Conservation (phyloP, 1,284 basidiomycete genomes). For the Fomitopsis betulina region DNA sequence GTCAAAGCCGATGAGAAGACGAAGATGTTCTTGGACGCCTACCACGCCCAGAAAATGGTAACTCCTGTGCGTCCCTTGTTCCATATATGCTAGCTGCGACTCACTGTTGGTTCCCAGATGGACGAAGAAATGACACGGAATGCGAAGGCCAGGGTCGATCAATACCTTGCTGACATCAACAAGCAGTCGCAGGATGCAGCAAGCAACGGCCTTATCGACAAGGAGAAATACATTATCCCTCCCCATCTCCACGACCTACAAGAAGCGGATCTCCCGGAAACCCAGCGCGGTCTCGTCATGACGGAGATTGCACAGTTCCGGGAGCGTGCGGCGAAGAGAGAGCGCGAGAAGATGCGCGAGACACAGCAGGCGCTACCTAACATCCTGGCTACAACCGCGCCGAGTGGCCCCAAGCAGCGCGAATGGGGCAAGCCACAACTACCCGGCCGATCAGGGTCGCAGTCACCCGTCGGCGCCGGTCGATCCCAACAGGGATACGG, state of each 20-base stretch:
- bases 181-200: slow-evolving; percentile 62
- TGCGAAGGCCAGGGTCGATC: slow-evolving; percentile 52
- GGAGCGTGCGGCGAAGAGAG: slow-evolving; percentile 81
- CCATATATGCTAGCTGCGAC: slow-evolving; percentile 5
- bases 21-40: slow-evolving; percentile 80
- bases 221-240: slow-evolving; percentile 83
- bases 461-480: slow-evolving; percentile 1
- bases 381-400: slow-evolving; percentile 32
- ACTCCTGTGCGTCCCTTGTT: slow-evolving; percentile 60
- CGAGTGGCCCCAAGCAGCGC: slow-evolving; percentile 68
- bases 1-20: slow-evolving; percentile 95
- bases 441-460: slow-evolving; percentile 25
- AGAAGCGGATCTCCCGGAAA: slow-evolving; percentile 94
- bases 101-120: slow-evolving; percentile 34
- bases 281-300: slow-evolving; percentile 88
- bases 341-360: slow-evolving; percentile 78
- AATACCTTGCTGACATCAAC: slow-evolving; percentile 57
- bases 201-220: slow-evolving; percentile 62
- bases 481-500: slow-evolving; percentile 8
- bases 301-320: slow-evolving; percentile 94
- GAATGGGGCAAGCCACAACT: slow-evolving; percentile 71
- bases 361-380: slow-evolving; percentile 55
- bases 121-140: slow-evolving; percentile 56
- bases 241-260: slow-evolving; percentile 93
- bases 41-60: slow-evolving; percentile 71